Conservation (phyloP, 345 rosid genomes). For the Anacardium occidentale region DNA sequence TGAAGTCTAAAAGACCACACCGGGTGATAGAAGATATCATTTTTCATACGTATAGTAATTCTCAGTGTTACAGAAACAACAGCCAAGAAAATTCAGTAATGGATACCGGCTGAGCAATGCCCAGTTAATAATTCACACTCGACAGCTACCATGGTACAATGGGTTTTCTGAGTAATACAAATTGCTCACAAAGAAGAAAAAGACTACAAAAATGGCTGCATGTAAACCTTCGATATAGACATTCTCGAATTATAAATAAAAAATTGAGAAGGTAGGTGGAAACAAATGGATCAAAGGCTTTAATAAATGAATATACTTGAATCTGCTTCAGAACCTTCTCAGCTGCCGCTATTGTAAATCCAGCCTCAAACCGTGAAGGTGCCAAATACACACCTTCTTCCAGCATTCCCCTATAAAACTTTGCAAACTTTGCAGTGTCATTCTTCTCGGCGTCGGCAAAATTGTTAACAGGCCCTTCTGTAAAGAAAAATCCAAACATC, state of each 20-base stretch:
- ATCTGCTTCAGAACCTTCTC: slow-evolving; percentile 69
- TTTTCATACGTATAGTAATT: background rate
- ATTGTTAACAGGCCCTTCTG: slow-evolving; percentile 78
- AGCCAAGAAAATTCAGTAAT: background rate
- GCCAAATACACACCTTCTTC: slow-evolving; percentile 93
- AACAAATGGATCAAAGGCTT: background rate
- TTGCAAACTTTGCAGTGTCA: slow-evolving; percentile 72
- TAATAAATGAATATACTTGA: slow-evolving; percentile 21
- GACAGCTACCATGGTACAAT: background rate
- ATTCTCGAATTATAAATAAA: background rate
- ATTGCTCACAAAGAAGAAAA: background rate
- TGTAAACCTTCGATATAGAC: slow-evolving; percentile 22
- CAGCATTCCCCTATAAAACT: slow-evolving; percentile 75
- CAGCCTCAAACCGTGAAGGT: slow-evolving; percentile 97
- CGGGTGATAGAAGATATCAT: background rate
- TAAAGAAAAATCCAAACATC: slow-evolving; percentile 97
- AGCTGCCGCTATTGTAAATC: slow-evolving; percentile 83
- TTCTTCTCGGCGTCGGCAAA: slow-evolving; percentile 85
- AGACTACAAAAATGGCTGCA: background rate
- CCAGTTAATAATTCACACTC: slow-evolving; percentile 22
- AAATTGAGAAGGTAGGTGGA: background rate
- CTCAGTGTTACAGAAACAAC: background rate
- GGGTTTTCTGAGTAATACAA: background rate
- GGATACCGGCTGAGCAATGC: background rate
- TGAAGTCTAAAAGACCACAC: background rate